Evolutionary conservation across 1,284 basidiomycete species (phyloP), one percentile per base, ranked within the genome.

Genomic region (Paramarasmius palmivorus): DNA sequence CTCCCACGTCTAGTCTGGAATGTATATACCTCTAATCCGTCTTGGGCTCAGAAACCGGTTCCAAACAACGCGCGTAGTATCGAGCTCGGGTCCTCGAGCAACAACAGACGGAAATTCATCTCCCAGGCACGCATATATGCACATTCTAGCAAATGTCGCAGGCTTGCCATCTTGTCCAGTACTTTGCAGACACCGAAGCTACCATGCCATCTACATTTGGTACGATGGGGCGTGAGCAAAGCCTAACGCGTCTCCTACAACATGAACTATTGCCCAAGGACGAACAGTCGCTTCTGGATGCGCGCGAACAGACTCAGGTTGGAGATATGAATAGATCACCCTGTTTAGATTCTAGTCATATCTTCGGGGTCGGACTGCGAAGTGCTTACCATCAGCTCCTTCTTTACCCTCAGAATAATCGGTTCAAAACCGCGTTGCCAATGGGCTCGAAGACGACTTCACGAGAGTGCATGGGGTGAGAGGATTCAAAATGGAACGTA

Each of bases 221-320:
- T n/a, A n/a, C n/a, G n/a, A n/a, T n/a, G n/a, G n/a, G n/a, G 86
- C 86, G 53, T 83, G 84, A 14, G 88, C 87, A 65, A 91, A 90
- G 62, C 84, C 83, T 38, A 90, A 68, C 14, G 87, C 88, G 65
- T 92, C 88, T 3, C 89, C 90, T 20, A 82, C 73, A 14, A 92
- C 86, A 60, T 89, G 81, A 56, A 83, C 84, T 35, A 81, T 86
- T 12, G 88, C 86, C 85, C 89, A 91, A 10, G 89, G 88, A 50
- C 89, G 77, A 47, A 92, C 89, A 2, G 89, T 92, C 2, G 89
- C 88, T 65, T 91, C 88, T 17, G 90, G 88, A 61, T 92, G 86
- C 15, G 86, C 83, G 35, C 89, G 80, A 14, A 82, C 81, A 38
- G 84, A 85, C 66, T 92, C 89, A 42, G 90, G 87, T 64, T 89